These are phyloP conservation scores for Fibroporia radiculosa DNA, from an alignment of 768 basidiomycete genomes.

Conservation along the genomic window DNA sequence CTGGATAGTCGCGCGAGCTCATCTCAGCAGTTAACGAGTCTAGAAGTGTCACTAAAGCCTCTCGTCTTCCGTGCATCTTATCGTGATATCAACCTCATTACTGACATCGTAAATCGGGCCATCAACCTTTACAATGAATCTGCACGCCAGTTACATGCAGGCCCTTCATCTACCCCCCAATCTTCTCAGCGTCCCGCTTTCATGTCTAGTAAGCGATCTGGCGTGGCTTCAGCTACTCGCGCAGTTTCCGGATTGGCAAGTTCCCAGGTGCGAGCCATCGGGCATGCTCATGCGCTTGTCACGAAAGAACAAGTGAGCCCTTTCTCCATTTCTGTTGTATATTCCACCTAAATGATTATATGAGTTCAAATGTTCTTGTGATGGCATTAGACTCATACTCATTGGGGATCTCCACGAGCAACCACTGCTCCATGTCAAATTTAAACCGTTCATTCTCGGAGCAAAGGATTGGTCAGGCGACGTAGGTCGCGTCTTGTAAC, in stretches of 20 bases:
- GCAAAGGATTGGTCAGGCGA: conserved; percentile 94
- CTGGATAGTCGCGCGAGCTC: conserved; percentile 76
- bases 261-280: conserved; percentile 15
- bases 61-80: conserved; percentile 94
- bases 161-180: no score
- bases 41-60: conserved; percentile 76
- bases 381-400: conserved; percentile 87
- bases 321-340: neutral
- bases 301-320: conserved; percentile 76
- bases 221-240: neutral
- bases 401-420: conserved; percentile 95
- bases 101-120: conserved; percentile 79
- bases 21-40: conserved; percentile 65
- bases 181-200: neutral
- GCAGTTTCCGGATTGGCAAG: conserved; percentile 8
- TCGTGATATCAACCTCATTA: conserved; percentile 87
- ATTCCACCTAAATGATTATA: neutral
- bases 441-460: conserved; percentile 75
- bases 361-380: conserved; percentile 79
- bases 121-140: conserved; percentile 61
- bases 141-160: no score
- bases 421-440: conserved; percentile 83
- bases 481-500: conserved; percentile 33
- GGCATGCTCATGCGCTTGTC: conserved; percentile 42
- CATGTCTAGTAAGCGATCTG: neutral